Evolutionary conservation across 2,329 filamentous ascomycete genomes (phyloP), one percentile per base, ranked within the genome.

Genomic region (Penicillium sp.): DNA sequence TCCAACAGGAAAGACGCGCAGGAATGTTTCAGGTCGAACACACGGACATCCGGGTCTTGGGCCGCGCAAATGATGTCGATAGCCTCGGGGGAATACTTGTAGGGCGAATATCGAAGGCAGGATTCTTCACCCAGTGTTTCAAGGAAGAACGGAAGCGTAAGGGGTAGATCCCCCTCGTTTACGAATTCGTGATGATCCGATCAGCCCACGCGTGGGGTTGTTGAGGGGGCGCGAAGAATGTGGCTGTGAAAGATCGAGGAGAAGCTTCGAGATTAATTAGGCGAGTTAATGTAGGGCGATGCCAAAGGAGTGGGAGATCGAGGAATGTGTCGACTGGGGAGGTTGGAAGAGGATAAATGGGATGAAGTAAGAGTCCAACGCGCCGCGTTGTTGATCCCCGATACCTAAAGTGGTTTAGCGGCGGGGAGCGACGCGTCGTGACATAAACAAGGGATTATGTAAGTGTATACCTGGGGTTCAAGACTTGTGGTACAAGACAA

Each of bases 371-470:
- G 7, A 29, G 55, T 59, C 56, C 39, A 62, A 65, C 68, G 66
- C 61, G 64, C 46, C 68, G 69, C 68, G 66, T 71, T 68, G 62
- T 68, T 67, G 69, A 68, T 71, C 70, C 66, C 69, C 68, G 68
- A 66, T 59, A 21, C 56, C 44, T 24, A 24, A 58, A 66, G 26
- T n/a, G 64, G 68, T 50, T 64, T 71, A 71, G 69, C 51, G 61
- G 61, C 59, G 62, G 58, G 58, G 61, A 55, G 54, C 55, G 56
- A 71, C 69, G 68, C 68, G 68, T 69, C 62, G 57, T 62, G 62
- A 62, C 57, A 64, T 64, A 64, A 64, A 64, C 62, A 64, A 64
- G 39, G 10, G 39, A 59, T 52, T 52, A 52, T 52, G 48, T 50
- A 50, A 50, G 26, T 19, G n/a, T 39, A 13, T 31, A 10, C 13